A percentile compares a stretch with the other conserved stretches of the same genome.
Conservation (phyloP, 2,329 filamentous ascomycete genomes). For the Aspergillus neotritici region DNA sequence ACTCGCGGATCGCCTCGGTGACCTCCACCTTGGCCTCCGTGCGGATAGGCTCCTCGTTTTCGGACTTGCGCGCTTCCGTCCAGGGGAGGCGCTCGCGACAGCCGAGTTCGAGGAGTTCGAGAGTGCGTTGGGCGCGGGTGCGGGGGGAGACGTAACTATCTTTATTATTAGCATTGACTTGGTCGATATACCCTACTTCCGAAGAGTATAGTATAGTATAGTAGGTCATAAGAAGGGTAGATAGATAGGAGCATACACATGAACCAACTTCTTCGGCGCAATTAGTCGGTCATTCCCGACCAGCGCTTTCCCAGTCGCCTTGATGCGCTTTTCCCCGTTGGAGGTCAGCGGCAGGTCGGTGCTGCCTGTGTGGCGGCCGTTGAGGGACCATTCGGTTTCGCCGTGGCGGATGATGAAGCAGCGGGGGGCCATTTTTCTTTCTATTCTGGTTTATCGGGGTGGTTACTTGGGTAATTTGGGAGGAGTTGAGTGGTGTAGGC, state of each 20-base stretch:
- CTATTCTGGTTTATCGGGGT: background rate
- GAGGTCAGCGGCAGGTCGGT: conserved; percentile 82
- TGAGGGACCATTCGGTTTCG: conserved; percentile 92
- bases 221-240: background rate
- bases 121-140: conserved; percentile 76
- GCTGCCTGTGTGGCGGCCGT: conserved; percentile 74
- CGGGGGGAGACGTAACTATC: conserved; percentile 76
- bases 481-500: background rate
- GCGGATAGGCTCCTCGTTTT: conserved; percentile 36
- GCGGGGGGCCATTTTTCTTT: conserved; percentile 53
- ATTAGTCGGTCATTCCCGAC: conserved; percentile 81
- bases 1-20: conserved; percentile 70
- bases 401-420: conserved; percentile 84
- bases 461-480: background rate
- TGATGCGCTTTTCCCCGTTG: conserved; percentile 71
- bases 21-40: conserved; percentile 60
- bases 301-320: conserved; percentile 73
- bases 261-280: conserved; percentile 71
- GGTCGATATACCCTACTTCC: no score
- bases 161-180: conserved; percentile 3
- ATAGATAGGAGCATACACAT: conserved; percentile 61
- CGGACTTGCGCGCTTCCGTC: conserved; percentile 37
- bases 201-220: no score
- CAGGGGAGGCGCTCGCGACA: conserved; percentile 67
- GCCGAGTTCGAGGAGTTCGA: conserved; percentile 76